These are phyloP conservation scores for Trichoderma erinaceum DNA, from an alignment of 495 filamentous ascomycete species.

Conservation along the genomic window DNA sequence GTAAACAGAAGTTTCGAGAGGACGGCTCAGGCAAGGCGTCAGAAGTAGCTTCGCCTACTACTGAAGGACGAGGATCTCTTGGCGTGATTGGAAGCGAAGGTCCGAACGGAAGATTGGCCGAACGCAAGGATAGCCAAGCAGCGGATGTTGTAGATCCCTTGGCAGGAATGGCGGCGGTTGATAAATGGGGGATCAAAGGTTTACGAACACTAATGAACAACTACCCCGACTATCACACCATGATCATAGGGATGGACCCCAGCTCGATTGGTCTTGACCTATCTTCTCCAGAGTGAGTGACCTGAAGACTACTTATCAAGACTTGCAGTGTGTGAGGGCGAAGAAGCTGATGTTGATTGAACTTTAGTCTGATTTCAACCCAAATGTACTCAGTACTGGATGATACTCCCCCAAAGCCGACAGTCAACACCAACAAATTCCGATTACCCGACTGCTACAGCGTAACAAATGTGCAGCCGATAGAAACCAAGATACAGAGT, in stretches of 20 bases:
- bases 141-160: slow-evolving; percentile 50
- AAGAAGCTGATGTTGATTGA: background rate
- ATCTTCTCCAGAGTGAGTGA: slow-evolving; percentile 66
- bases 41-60: slow-evolving; percentile 21
- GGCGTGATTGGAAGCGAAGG: slow-evolving; percentile 43
- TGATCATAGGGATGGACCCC: slow-evolving; percentile 75
- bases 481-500: slow-evolving; percentile 69
- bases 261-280: slow-evolving; percentile 72
- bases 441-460: slow-evolving; percentile 76
- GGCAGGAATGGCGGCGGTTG: slow-evolving; percentile 69
- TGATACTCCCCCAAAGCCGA: slow-evolving; percentile 58
- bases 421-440: slow-evolving; percentile 75
- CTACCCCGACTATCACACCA: slow-evolving; percentile 65
- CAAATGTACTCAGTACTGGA: slow-evolving; percentile 63
- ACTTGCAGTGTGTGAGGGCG: background rate
- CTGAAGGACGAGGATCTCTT: slow-evolving; percentile 32
- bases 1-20: slow-evolving; percentile 5
- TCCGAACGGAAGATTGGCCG: slow-evolving; percentile 28
- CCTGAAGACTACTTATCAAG: background rate
- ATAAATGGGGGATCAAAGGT: slow-evolving; percentile 76
- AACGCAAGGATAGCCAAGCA: slow-evolving; percentile 17
- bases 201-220: slow-evolving; percentile 72
- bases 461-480: slow-evolving; percentile 76
- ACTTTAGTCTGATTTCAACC: slow-evolving; percentile 32
- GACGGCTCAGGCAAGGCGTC: slow-evolving; percentile 14